Percentiles rank a stretch among this genome's conserved stretches.
Conservation (phyloP, 2,329 filamentous ascomycete genomes). For the Alternaria novae-zelandiae region DNA sequence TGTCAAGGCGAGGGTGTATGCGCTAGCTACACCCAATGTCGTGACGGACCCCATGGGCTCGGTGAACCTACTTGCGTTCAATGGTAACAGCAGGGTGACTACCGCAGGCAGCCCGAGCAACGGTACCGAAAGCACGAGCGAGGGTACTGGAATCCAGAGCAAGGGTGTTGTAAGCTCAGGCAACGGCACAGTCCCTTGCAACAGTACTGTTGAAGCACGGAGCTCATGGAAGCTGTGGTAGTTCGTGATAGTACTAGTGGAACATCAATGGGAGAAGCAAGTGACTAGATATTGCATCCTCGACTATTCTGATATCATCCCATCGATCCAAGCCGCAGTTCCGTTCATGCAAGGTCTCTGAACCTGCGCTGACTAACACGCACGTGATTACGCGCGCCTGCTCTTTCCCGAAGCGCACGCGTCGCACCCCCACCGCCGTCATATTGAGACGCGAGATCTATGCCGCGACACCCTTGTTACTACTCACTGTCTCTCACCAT, state of each 20-base stretch:
- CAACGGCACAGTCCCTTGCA: not conserved
- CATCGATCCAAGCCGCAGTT: no score
- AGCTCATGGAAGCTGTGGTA: not conserved
- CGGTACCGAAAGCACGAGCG: not conserved
- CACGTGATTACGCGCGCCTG: not conserved
- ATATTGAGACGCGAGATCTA: not conserved
- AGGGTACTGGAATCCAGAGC: not conserved
- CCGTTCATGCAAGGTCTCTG: no score
- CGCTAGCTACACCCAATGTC: slow-evolving; percentile 25
- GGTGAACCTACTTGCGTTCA: slow-evolving; percentile 37
- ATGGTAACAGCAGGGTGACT: slow-evolving; percentile 23
- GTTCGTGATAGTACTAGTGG: not conserved
- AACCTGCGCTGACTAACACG: not conserved
- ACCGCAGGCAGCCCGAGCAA: not conserved
- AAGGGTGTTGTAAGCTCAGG: not conserved
- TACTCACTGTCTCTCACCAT: no score
- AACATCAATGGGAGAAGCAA: not conserved
- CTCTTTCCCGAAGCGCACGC: not conserved
- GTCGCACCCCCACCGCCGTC: not conserved
- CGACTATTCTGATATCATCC: not conserved
- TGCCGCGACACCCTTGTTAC: no score
- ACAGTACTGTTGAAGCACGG: not conserved
- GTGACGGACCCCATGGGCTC: slow-evolving; percentile 31
- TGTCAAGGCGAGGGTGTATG: slow-evolving; percentile 32
- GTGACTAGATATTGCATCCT: not conserved